These are phyloP conservation scores for Peltaster fructicola DNA, from an alignment of 2,329 filamentous ascomycete genomes.

Conservation along the genomic window DNA sequence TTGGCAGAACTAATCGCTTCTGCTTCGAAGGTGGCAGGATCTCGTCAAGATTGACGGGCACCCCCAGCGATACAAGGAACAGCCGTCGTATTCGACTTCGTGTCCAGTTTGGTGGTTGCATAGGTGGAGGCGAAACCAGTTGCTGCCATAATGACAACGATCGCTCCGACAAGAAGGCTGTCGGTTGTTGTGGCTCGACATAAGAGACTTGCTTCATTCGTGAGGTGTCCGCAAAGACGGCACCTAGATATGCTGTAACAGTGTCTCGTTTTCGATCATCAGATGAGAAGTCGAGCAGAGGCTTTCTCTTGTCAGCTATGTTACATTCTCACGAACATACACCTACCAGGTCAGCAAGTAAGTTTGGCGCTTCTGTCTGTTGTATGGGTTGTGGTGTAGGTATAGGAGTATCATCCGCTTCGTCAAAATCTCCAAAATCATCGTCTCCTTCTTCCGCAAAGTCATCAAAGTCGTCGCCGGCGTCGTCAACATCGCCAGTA, in stretches of 20 bases:
- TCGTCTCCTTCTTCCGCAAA: slow-evolving; percentile 36
- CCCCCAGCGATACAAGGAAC: slow-evolving; percentile 87
- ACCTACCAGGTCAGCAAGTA: slow-evolving; percentile 32
- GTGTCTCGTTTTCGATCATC: too few species aligned
- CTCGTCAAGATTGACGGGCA: slow-evolving; percentile 91
- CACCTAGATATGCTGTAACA: slow-evolving; percentile 51
- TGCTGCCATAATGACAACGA: slow-evolving; percentile 92
- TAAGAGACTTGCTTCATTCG: slow-evolving; percentile 24
- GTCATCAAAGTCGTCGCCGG: slow-evolving; percentile 48
- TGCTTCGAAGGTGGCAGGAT: slow-evolving; percentile 94
- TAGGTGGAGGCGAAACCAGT: slow-evolving; percentile 79
- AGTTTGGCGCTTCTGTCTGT: slow-evolving; percentile 21
- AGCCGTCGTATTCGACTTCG: slow-evolving; percentile 85
- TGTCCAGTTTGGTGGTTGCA: slow-evolving; percentile 95
- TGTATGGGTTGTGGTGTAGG: slow-evolving; percentile 21
- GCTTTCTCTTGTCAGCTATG: slow-evolving; percentile 9
- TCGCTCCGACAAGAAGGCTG: slow-evolving; percentile 67
- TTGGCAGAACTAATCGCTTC: slow-evolving; percentile 89
- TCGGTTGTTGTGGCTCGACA: slow-evolving; percentile 16
- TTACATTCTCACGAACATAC: too few species aligned
- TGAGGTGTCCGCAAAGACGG: slow-evolving; percentile 41
- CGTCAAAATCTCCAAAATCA: slow-evolving; percentile 37
- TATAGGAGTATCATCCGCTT: slow-evolving; percentile 22
- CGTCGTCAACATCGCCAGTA: slow-evolving; percentile 31
- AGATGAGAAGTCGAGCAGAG: slow-evolving; percentile 12